These are phyloP conservation scores for Populus tomentosa DNA, from an alignment of 441 rosid species.

Conservation along the genomic window DNA sequence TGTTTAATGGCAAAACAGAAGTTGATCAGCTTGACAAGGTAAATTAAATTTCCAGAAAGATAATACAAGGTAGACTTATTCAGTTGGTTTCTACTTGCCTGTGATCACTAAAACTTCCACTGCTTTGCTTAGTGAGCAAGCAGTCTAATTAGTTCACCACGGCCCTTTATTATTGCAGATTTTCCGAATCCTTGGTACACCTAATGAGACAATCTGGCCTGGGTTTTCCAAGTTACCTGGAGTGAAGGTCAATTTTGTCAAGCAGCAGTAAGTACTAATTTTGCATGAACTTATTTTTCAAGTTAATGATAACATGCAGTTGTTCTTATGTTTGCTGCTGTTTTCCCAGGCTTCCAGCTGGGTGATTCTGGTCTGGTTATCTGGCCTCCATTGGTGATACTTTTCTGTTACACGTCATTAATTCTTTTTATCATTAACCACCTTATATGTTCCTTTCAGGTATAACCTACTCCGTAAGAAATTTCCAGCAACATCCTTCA, in stretches of 20 bases:
- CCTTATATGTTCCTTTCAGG: constrained; percentile 67
- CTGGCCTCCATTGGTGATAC: constrained; percentile 68
- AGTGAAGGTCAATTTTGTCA: constrained; percentile 93
- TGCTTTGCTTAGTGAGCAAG: not conserved
- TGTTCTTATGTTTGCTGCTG: constrained; percentile 53
- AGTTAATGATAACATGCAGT: constrained; percentile 25
- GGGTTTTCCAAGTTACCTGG: constrained; percentile 93
- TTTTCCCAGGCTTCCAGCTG: constrained; percentile 96
- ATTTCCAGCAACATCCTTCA: constrained; percentile 93
- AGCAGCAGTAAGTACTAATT: constrained; percentile 82
- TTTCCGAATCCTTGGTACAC: constrained; percentile 86
- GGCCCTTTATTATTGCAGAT: constrained; percentile 48
- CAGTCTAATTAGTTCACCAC: constrained; percentile 12
- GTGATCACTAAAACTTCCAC: not conserved
- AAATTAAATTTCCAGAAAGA: constrained; percentile 14
- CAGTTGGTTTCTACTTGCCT: not conserved
- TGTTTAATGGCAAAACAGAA: constrained; percentile 95
- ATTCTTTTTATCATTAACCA: constrained; percentile 35
- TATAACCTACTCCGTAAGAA: constrained; percentile 92
- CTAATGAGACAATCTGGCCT: constrained; percentile 94
- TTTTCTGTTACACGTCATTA: constrained; percentile 30
- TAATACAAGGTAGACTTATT: not conserved
- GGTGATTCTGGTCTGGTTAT: constrained; percentile 82
- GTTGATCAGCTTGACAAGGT: constrained; percentile 99
- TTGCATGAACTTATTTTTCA: constrained; percentile 16